phyloP scores from a whole-genome alignment of 208 protist genomes.

The Tritrichomonas musculus region DNA sequence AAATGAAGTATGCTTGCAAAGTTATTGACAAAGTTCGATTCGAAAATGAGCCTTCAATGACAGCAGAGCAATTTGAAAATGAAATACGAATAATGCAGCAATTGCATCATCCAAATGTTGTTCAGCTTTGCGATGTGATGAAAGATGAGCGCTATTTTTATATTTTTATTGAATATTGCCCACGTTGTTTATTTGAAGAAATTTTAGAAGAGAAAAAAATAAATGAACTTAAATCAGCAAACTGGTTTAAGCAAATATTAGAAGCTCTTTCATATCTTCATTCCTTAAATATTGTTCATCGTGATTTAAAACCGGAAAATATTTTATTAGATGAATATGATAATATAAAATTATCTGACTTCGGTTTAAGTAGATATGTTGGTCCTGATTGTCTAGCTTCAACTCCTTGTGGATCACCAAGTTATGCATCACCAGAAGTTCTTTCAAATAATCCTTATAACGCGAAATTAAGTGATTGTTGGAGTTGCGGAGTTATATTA shows the following conservation, averaged over 20 bases:
- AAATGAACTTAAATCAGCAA: too few species aligned
- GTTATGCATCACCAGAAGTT: not conserved
- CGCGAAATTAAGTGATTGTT: not conserved
- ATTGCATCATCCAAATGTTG: too few species aligned
- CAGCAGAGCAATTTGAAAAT: too few species aligned
- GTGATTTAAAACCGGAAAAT: not conserved
- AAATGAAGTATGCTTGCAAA: too few species aligned
- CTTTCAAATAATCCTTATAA: not conserved
- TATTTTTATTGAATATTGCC: too few species aligned
- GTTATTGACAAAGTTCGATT: too few species aligned
- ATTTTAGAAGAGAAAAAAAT: too few species aligned
- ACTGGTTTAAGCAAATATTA: not conserved
- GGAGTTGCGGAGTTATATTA: conserved; percentile 1
- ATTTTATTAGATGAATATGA: not conserved
- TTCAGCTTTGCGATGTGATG: too few species aligned
- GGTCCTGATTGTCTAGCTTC: not conserved
- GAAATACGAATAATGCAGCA: too few species aligned
- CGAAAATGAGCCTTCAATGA: too few species aligned
- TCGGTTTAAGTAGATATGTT: not conserved
- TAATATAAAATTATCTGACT: not conserved
- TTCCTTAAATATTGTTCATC: not conserved
- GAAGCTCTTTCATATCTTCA: not conserved
- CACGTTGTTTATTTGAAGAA: too few species aligned
- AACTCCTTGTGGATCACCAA: not conserved
- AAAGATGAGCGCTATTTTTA: too few species aligned